Base-by-base conservation (phyloP, 1,284 basidiomycete species). In the Schizophyllum commune region DNA sequence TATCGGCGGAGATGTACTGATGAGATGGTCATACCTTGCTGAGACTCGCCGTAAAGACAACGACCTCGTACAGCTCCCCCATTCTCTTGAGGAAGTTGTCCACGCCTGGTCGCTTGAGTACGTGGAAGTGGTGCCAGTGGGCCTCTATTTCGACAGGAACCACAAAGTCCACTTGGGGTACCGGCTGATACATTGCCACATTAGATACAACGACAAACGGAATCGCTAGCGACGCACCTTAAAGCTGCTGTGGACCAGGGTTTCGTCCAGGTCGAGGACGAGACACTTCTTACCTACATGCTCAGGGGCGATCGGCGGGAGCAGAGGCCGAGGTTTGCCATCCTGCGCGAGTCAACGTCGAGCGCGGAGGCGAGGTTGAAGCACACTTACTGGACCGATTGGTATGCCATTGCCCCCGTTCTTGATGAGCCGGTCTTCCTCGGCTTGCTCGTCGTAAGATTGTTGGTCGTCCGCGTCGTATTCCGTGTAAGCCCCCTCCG, bases 61-160 rank as follows among this genome's bases (percentile, higher is more conserved):
- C 97, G 61, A 99, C 83, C 75, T 99, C 96, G 74, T 97, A 99
- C 58, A 98, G 86, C 74, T 97, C 92, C 52, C 97, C 96, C 97
- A 99, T 99, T 73, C 85, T 89, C 74, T 91, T 91, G 75, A 99
- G 78, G 75, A 99, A 99, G 71, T 89, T 89, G 75, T 99, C 96
- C 22, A 99, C 97, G 4, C 96, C 96, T 2, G 96, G 96, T 56
- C 96, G 88, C 76, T 99, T 99, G 74, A 99, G 94, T 53, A 98
- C 58, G 27, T 99, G 98, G 64, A 99, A 94, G 69, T 98, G 98
- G 74, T 99, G 96, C 80, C 91, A 93, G 68, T 97, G 89, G 64
- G 92, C 95, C 72, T 99, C 97, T 67, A 99, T 99, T 76, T 99
- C 97, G 55, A 99, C 96, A 0, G 97, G 96, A 0, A 99, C 96